Evolutionary conservation across 2,329 filamentous ascomycete species (phyloP).

Genomic region (Lecanicillium sp.): DNA sequence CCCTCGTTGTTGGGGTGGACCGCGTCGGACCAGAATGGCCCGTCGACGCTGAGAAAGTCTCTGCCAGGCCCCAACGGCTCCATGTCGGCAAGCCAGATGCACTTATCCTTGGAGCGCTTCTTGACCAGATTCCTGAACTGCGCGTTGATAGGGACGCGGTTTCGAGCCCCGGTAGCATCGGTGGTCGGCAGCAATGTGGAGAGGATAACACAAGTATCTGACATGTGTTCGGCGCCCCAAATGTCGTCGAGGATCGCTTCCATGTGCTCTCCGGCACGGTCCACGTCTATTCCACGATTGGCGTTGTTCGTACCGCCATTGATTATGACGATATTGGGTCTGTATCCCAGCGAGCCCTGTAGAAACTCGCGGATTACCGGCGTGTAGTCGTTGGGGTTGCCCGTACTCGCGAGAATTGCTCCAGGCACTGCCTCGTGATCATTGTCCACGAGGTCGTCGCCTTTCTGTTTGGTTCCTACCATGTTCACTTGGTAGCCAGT

Average conservation of each 20-base stretch:
- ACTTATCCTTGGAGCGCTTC: slow-evolving; percentile 3
- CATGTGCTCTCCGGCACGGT: slow-evolving; percentile 15
- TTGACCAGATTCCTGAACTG: slow-evolving; percentile 23
- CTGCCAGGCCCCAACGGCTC: slow-evolving; percentile 6
- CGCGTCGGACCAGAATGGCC: too few species aligned
- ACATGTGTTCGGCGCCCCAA: background rate
- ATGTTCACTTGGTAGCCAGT: background rate
- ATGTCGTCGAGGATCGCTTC: slow-evolving; percentile 15
- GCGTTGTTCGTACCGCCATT: slow-evolving; percentile 22
- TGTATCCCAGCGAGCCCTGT: background rate
- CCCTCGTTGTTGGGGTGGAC: slow-evolving; percentile 31
- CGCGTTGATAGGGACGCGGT: slow-evolving; percentile 25
- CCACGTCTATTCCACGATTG: background rate
- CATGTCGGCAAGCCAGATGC: slow-evolving; percentile 14
- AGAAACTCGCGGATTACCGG: background rate
- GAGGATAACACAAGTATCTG: slow-evolving; percentile 13
- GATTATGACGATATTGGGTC: slow-evolving; percentile 21
- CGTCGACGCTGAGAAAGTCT: slow-evolving; percentile 23
- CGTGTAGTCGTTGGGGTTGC: background rate
- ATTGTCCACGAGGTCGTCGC: background rate
- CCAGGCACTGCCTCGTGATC: background rate
- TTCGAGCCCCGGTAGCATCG: slow-evolving; percentile 19
- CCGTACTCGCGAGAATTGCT: background rate
- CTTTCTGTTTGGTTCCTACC: background rate
- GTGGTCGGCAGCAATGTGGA: slow-evolving; percentile 15